Base-by-base conservation (phyloP, 495 filamentous ascomycete genomes). In the Cudoniella acicularis region DNA sequence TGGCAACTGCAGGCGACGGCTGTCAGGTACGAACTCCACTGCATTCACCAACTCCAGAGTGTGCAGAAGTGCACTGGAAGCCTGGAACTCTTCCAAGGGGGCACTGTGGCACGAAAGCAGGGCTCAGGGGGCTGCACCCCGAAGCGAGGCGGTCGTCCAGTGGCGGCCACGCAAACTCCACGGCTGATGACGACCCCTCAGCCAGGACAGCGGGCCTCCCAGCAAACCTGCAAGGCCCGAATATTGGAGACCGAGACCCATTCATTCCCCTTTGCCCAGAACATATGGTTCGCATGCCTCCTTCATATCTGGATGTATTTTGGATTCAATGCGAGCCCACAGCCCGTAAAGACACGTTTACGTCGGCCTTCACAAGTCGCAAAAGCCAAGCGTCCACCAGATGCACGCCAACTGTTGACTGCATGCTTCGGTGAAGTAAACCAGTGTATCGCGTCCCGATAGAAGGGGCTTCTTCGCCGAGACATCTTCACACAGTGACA, bases 181-280 rank as follows among this genome's bases (percentile, higher is more conserved):
- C 30, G 30, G 30, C 26, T 21, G 47, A 57, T 36, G 55, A 40
- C 45, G 20, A 50, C 23, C 45, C 52, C 52, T 18, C 52, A 10
- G 30, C 17, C 22, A 20, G 21, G 22, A n/a, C 6, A n/a, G 3
- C 48, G 16, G 22, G n/a, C 6, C 17, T 8, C 17, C 16, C 9
- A 25, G 11, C 8, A 23, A 10, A 25, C 48, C 48, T 22, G 10
- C 48, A 8, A 20, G 30, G 30, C 30, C 30, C 30, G 30, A 36
- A 36, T 6, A 36, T 36, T 13, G 30, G 13, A 4, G 30, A 36
- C 30, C 30, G n/a, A n/a, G 36, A n/a, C 36, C 36, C 36, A 49
- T 3, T 8, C 49, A 27, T 51, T 51, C 6, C 21, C 49, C 49
- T 20, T 36, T 6, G 30, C 30, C 30, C 30, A 36, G 4, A 36